Base-by-base conservation (phyloP, 768 basidiomycete genomes). In the Naematelia encephala region DNA sequence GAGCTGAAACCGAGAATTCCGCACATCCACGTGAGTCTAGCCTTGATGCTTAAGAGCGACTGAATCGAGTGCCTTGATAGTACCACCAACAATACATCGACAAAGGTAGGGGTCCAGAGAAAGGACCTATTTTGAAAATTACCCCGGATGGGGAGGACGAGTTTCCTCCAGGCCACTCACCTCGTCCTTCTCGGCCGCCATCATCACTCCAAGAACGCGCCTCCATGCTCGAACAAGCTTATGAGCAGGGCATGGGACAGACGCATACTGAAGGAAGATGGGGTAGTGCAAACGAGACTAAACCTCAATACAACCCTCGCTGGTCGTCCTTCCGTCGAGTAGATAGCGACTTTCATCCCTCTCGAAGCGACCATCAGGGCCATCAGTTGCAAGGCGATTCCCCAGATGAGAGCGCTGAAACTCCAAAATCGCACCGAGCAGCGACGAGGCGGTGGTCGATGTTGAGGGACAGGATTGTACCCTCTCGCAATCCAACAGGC, bases 71-170 rank as follows among this genome's bases (percentile, higher is more conserved):
- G 52, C 34, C 44, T 16, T 25, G 1, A 22, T 54, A 70, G 69
- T 74, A 69, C 51, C 75, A 76, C 57, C 60, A 68, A 56, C 28
- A 58, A 10, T 26, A 45, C n/a, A 57, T 68, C 44, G 21, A 66
- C 42, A 61, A 57, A 19, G 34, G 59, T 22, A 25, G 56, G n/a
- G 61, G 63, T 22, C 44, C 68, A n/a, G 46, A 66, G 57, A 45
- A 60, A 51, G 61, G 69, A 34, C 59, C 69, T 28, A 60, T 73
- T 27, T 62, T 77, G 23, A 63, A 64, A 19, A 57, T 77, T 29
- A 61, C 75, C 3, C 46, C 73, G 0, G 75, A 77, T 59, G 75
- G 75, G 0, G 75, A 77, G 54, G 59, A 50, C 1, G 75, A 77
- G 56, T 47, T 60, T 22, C 63, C 71, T n/a, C 72, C 74, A 21